Evolutionary conservation across 1,284 basidiomycete species (phyloP).

Genomic region (Ceraceosorus guamensis): DNA sequence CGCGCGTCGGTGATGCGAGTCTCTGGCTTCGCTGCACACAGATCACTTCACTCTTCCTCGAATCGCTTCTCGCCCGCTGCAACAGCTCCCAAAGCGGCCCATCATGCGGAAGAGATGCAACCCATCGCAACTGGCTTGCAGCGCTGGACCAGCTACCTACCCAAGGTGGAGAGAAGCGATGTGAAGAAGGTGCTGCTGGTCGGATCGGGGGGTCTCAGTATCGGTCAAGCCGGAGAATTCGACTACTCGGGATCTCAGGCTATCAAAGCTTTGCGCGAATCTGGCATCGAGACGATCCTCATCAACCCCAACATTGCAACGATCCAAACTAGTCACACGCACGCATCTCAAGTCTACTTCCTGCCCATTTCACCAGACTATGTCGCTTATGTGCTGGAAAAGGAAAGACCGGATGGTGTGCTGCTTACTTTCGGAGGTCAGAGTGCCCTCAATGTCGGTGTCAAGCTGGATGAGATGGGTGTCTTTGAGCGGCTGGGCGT

Average conservation of each 20-base stretch:
- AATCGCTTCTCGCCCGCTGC: conserved; percentile 21
- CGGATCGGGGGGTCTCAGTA: conserved; percentile 89
- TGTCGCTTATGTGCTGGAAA: conserved; percentile 96
- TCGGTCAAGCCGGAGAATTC: conserved; percentile 98
- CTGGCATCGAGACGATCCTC: conserved; percentile 87
- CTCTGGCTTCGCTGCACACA: conserved; percentile 12
- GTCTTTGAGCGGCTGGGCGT: conserved; percentile 88
- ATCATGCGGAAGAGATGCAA: conserved; percentile 25
- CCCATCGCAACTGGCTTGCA: conserved; percentile 34
- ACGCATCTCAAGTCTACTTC: conserved; percentile 96
- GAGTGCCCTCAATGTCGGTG: conserved; percentile 94
- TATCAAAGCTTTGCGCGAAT: conserved; percentile 92
- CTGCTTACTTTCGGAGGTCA: conserved; percentile 97
- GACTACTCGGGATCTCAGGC: conserved; percentile 92
- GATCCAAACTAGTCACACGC: conserved; percentile 66
- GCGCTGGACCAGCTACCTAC: conserved; percentile 41
- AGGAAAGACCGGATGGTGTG: conserved; percentile 95
- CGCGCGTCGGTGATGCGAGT: too few relatives aligned
- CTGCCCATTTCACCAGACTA: conserved; percentile 94
- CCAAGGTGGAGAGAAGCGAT: conserved; percentile 54
- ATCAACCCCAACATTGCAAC: conserved; percentile 49
- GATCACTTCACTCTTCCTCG: conserved; percentile 19
- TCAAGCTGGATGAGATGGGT: conserved; percentile 96
- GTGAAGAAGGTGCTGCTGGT: conserved; percentile 95
- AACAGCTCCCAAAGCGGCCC: conserved; percentile 20